phyloP scores from a whole-genome alignment of 192 early-diverging fungal genomes.

The Coemansia sp. region DNA sequence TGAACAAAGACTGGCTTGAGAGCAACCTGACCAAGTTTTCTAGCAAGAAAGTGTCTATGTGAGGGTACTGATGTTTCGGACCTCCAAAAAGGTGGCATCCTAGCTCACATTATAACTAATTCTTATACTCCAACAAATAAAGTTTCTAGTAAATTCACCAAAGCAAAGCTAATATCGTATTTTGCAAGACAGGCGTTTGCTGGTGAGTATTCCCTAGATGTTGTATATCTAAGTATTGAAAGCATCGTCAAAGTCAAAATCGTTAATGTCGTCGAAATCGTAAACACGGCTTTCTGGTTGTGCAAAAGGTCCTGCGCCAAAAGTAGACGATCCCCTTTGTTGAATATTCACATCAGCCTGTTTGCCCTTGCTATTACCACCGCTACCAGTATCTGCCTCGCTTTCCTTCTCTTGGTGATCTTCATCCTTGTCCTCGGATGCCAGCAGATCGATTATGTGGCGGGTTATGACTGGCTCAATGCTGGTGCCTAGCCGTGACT shows the following conservation, averaged over 20 bases:
- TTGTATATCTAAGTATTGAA: slow-evolving; percentile 3
- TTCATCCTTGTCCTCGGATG: slow-evolving; percentile 1
- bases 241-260: slow-evolving; percentile 34
- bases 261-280: slow-evolving; percentile 20
- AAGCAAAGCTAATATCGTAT: slow-evolving; percentile 1
- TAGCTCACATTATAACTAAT: no score
- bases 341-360: neutral
- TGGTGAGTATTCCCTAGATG: neutral
- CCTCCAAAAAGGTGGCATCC: no score
- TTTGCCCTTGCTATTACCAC: neutral
- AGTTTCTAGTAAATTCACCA: neutral
- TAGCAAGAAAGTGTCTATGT: neutral
- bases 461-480: slow-evolving; percentile 39
- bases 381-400: neutral
- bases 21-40: slow-evolving; percentile 49
- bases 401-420: neutral
- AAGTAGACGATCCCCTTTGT: neutral
- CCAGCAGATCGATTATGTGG: slow-evolving; percentile 26
- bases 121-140: no score
- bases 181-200: neutral
- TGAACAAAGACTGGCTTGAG: slow-evolving; percentile 70
- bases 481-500: slow-evolving; percentile 20
- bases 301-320: neutral
- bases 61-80: no score
- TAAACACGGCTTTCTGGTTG: neutral